Base-by-base conservation (phyloP, 192 early-diverging fungal genomes). In the Thamnidium elegans region DNA sequence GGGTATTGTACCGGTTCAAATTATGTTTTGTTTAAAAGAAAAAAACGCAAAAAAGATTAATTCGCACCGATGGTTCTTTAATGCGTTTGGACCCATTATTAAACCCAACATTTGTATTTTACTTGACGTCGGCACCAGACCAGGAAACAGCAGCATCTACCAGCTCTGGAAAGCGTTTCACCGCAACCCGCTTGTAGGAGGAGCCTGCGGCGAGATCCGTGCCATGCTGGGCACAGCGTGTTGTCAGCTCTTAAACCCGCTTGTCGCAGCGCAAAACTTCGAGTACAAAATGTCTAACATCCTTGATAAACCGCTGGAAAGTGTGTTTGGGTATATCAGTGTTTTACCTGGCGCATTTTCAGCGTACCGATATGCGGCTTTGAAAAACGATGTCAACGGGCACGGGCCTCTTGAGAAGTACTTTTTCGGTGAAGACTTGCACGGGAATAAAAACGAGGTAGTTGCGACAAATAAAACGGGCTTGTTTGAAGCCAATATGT, bases 281-380 rank as follows among this genome's bases (percentile, higher is more conserved):
- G 88, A 90, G 68, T 90, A 90, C 77, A 90, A 87, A 68, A 89
- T 89, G 84, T 78, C 77, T 51, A 91, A 91, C 60, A 91, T 91
- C 70, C 78, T 91, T 34, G 89, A 91, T 56, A 91, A 91, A 60
- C 89, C 89, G 3, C 59, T 89, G 17, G 88, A 91, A 65, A 85
- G 83, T 7, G 78, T 88, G 26, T 87, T 87, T 67, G 90, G 90
- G 15, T 90, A 89, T 56, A 92, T 92, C 62, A 86, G 87, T 15
- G 90, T 92, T 20, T 73, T 92, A n/a, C 90, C 90, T 26, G 90
- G 90, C 34, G 90, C 90, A 0, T 92, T 92, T 73, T 87, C 85
- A 13, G 90, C 90, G 7, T 92, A 90, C 71, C 78, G 86, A 30
- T 92, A 85, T 67, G 62, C 70, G 31, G 90, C 90, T 0, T 65